Evolutionary conservation across 2,329 filamentous ascomycete genomes (phyloP).

Genomic region (Phyllosticta paracitricarpa): DNA sequence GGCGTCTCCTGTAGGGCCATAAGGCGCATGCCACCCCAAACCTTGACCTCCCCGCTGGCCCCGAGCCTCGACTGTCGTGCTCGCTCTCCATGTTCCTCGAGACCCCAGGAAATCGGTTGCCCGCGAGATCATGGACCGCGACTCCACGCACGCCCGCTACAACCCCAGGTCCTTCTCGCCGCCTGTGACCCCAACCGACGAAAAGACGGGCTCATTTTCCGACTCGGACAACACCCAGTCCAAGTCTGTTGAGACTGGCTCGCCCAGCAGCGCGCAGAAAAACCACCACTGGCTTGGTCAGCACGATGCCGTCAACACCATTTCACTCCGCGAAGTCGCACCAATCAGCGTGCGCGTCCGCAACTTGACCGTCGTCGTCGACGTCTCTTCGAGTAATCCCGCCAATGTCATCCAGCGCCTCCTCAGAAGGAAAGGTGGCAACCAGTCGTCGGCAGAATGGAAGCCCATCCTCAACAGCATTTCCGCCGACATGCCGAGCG

Average conservation of each 20-base stretch:
- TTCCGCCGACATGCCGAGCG: slow-evolving; percentile 52
- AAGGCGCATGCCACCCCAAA: not conserved
- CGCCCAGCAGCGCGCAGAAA: not conserved
- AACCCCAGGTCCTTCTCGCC: not conserved
- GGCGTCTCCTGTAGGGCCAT: not conserved
- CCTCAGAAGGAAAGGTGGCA: slow-evolving; percentile 17
- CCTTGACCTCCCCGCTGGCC: not conserved
- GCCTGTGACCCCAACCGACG: not conserved
- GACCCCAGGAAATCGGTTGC: not conserved
- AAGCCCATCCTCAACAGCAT: slow-evolving; percentile 52
- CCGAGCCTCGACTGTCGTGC: not conserved
- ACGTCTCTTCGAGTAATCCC: slow-evolving; percentile 40
- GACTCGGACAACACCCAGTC: not conserved
- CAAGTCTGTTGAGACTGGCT: not conserved
- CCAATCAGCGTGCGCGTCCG: slow-evolving; percentile 46
- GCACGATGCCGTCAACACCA: slow-evolving; percentile 17
- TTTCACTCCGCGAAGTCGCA: slow-evolving; percentile 42
- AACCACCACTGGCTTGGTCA: not conserved
- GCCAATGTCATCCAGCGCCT: slow-evolving; percentile 11
- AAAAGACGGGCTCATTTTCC: not conserved
- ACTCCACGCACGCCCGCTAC: not conserved
- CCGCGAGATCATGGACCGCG: not conserved
- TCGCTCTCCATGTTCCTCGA: not conserved
- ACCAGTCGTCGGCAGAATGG: slow-evolving; percentile 16
- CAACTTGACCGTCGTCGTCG: slow-evolving; percentile 46